These are phyloP conservation scores for Syzygium aqueum DNA, from an alignment of 345 rosid genomes.

Conservation along the genomic window DNA sequence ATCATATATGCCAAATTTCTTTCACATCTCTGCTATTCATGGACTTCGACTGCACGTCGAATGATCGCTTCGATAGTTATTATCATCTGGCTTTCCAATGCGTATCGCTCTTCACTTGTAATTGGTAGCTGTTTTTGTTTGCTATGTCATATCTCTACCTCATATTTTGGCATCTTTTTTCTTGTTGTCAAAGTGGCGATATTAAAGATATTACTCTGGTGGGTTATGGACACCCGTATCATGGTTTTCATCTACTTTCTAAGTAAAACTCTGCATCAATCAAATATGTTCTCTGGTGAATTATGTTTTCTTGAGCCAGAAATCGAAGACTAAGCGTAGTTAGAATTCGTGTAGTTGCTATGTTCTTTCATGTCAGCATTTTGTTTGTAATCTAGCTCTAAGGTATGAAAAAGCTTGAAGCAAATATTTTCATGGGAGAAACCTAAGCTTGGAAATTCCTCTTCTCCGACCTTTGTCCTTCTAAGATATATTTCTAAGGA, in stretches of 20 bases:
- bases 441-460: neutral
- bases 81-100: neutral
- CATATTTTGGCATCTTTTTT: neutral
- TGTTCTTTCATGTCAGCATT: neutral
- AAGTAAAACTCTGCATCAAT: neutral
- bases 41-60: neutral
- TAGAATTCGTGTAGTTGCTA: neutral
- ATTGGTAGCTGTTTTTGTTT: neutral
- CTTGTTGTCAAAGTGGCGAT: neutral
- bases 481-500: neutral
- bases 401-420: neutral
- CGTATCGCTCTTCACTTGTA: neutral
- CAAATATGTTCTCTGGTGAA: neutral
- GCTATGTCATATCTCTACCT: neutral
- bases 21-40: neutral
- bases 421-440: neutral
- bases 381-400: neutral
- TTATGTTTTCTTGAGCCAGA: neutral
- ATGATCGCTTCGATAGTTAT: neutral
- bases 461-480: neutral
- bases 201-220: neutral
- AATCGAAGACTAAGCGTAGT: neutral
- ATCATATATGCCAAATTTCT: neutral
- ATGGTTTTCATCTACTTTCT: neutral
- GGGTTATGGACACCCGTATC: neutral